phyloP scores from a whole-genome alignment of 1,139 yeast genomes.

The Geotrichum reessii region DNA sequence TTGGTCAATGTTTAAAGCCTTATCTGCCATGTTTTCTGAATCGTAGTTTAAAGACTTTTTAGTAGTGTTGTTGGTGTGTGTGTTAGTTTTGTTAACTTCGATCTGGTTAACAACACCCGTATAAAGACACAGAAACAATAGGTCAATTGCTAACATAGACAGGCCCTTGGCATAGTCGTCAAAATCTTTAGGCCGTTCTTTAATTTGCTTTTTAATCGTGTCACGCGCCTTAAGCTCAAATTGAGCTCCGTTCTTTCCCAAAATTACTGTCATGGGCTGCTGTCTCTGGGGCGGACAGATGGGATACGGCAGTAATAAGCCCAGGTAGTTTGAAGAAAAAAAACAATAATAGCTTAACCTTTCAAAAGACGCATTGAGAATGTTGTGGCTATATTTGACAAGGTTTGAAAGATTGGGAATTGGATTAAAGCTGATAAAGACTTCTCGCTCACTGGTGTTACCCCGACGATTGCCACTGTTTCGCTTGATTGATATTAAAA shows the following conservation, averaged over 20 bases:
- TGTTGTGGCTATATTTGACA: conserved; percentile 29
- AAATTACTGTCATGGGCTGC: conserved; percentile 21
- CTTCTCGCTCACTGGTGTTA: conserved; percentile 16
- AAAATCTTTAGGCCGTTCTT: conserved; percentile 29
- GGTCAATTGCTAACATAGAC: conserved; percentile 35
- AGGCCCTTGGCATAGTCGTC: conserved; percentile 31
- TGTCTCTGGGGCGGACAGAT: conserved; percentile 30
- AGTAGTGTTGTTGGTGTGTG: not conserved
- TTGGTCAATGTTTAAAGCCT: not conserved
- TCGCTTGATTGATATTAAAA: not conserved
- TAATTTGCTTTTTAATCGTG: conserved; percentile 18
- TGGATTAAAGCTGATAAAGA: conserved; percentile 27
- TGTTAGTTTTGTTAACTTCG: not conserved
- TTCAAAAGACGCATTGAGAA: conserved; percentile 34
- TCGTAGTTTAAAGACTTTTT: not conserved
- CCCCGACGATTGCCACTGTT: conserved; percentile 3
- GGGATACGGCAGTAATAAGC: conserved; percentile 33
- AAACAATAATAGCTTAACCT: conserved; percentile 31
- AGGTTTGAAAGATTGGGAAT: conserved; percentile 33
- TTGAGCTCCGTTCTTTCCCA: not conserved
- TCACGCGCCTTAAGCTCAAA: conserved; percentile 1
- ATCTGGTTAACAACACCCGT: not conserved
- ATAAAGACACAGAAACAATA: conserved; percentile 11
- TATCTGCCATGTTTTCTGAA: not conserved
- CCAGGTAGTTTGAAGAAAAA: conserved; percentile 34